Evolutionary conservation across 257 asterid species (phyloP).

Genomic region (Salvia miltiorrhiza): DNA sequence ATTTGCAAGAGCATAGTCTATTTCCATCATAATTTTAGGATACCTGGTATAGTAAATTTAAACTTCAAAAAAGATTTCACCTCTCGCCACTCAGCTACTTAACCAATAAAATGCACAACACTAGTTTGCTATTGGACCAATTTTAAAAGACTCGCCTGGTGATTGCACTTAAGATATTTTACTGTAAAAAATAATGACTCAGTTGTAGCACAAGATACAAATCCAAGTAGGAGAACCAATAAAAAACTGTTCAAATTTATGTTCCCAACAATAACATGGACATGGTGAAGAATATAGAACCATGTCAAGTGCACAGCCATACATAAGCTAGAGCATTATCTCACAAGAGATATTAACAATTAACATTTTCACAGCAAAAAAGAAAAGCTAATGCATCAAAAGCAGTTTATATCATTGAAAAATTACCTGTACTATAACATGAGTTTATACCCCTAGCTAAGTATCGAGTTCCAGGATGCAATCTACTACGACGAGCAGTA

Average conservation of each 20-base stretch:
- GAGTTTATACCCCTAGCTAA: conserved; percentile 95
- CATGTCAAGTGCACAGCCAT: conserved; percentile 9
- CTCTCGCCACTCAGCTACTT: conserved; percentile 10
- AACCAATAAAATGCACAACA: conserved; percentile 15
- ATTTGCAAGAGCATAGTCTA: not conserved
- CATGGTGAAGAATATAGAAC: conserved; percentile 17
- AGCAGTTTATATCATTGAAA: conserved; percentile 4
- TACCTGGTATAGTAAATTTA: not conserved
- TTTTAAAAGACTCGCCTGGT: conserved; percentile 8
- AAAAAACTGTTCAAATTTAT: not conserved
- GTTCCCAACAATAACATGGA: not conserved
- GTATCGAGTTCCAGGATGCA: conserved; percentile 99
- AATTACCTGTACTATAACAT: conserved; percentile 86
- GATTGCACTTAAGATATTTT: conserved; percentile 5
- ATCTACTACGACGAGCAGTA: conserved; percentile 93
- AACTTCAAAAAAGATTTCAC: not conserved
- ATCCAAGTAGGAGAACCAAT: conserved; percentile 7
- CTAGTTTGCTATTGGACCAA: conserved; percentile 4
- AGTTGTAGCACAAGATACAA: conserved; percentile 3
- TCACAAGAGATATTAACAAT: not conserved
- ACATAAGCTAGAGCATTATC: conserved; percentile 9
- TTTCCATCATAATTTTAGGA: conserved; percentile 14
- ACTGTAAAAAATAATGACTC: not conserved
- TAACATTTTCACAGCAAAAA: conserved; percentile 12
- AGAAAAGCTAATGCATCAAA: conserved; percentile 15